Base-by-base conservation (phyloP, 129 eudicot species). In the Smallanthus sonchifolius region DNA sequence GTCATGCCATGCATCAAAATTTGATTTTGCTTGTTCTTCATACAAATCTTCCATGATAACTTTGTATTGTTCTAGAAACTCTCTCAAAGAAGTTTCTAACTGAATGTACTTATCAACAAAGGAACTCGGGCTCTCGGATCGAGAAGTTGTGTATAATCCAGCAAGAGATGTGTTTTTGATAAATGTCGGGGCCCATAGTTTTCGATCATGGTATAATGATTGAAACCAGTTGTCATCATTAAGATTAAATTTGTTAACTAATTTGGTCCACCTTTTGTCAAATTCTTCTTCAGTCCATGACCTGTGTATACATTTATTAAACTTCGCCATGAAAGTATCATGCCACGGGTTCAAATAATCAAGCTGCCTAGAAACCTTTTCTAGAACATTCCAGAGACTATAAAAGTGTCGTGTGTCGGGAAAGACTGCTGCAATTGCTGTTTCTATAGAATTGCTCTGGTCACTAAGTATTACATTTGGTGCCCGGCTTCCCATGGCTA, bases 1-100 rank as follows among this genome's bases (percentile, higher is more conserved):
- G 70, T 88, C 98, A 65, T 93, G 98, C 98, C 98, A 93, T 7
- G 92, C 85, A 61, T 93, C 98, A 75, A 93, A 93, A 77, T 93
- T 86, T 32, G 91, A 86, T 83, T 90, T 93, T 42, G 98, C 98
- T 78, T 90, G 91, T 80, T 90, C 97, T 90, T 93, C 97, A 56
- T 86, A 82, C 78, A 81, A 79, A 72, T 90, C 98, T 82, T 87
- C 91, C 19, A 88, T 74, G 52, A 93, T 57, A 35, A 71, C 28
- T 75, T 84, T 88, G 80, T 84, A 90, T 61, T 77, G 84, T 71
- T 80, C 91, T 32, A 93, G 60, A 54, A 93, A 88, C 60, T 83
- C 91, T 78, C 77, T 78, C 75, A 93, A 68, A 19, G 89, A 84
- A 76, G 92, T 84, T 59, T 93, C 97, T 7, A 14, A 68, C 24